Conservation (phyloP, 1,139 yeast species). For the Hansenula lynferdii region DNA sequence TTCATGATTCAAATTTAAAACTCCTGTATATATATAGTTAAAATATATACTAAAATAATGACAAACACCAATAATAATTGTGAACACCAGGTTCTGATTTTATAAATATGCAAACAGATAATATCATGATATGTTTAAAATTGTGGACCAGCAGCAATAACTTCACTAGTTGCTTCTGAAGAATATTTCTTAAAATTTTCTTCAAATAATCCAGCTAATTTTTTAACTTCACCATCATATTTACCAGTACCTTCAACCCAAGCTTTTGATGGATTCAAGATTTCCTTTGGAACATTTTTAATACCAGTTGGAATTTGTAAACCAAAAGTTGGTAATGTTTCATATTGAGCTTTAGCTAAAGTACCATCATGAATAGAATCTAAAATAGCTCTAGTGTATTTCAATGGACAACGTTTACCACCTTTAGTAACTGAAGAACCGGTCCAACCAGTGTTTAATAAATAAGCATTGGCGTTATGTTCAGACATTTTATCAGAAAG, state of each 20-base stretch:
- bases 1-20: not conserved
- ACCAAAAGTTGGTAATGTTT: conserved; percentile 82
- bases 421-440: conserved; percentile 92
- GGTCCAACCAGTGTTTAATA: conserved; percentile 98
- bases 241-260: conserved; percentile 74
- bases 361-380: conserved; percentile 95
- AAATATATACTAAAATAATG: not conserved
- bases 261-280: conserved; percentile 82
- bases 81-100: not conserved
- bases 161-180: conserved; percentile 80
- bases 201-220: conserved; percentile 72
- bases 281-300: conserved; percentile 77
- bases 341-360: conserved; percentile 74
- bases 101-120: not conserved
- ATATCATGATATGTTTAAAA: conserved; percentile 7
- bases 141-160: conserved; percentile 87
- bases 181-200: conserved; percentile 87
- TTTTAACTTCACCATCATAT: conserved; percentile 64
- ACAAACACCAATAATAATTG: no score
- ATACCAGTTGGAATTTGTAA: conserved; percentile 80
- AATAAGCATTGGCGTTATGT: conserved; percentile 93
- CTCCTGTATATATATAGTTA: not conserved
- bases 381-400: conserved; percentile 95
- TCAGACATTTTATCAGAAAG: conserved; percentile 87
- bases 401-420: conserved; percentile 96